Conservation (phyloP, 225 moss, liverwort and hornwort species). For the Anthoceros angustus region DNA sequence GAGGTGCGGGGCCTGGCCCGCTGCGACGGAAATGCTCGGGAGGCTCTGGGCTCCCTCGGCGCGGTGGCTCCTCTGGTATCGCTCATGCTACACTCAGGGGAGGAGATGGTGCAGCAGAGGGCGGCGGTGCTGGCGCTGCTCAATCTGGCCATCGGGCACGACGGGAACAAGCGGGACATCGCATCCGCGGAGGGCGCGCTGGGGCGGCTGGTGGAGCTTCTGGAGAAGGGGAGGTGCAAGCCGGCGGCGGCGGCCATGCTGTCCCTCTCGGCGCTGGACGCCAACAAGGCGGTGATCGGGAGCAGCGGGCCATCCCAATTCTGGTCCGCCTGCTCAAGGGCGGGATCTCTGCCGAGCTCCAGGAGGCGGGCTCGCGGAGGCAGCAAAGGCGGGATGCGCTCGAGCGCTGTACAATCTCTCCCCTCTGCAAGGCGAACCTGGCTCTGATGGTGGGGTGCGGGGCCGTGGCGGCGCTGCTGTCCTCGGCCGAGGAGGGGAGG, state of each 20-base stretch:
- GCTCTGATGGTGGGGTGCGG: constrained; percentile 16
- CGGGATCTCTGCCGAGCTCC: neutral
- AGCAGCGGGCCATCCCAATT: constrained; percentile 11
- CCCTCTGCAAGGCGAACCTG: constrained; percentile 19
- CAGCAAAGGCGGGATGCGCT: constrained; percentile 15
- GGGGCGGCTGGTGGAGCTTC: neutral
- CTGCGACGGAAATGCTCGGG: neutral
- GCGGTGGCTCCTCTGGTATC: neutral
- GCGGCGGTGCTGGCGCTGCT: constrained; percentile 1
- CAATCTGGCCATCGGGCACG: constrained; percentile 1
- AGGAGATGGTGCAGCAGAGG: neutral
- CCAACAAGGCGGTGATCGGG: constrained; percentile 32
- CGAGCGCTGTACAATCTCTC: constrained; percentile 37
- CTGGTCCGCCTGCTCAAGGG: constrained; percentile 8
- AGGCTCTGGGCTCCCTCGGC: neutral
- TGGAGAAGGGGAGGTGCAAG: constrained; percentile 1
- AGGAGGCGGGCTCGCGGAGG: neutral
- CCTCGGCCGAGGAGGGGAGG: neutral
- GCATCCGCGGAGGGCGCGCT: constrained; percentile 1
- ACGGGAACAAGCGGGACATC: constrained; percentile 1
- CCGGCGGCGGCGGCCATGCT: constrained; percentile 5
- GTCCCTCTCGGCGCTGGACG: constrained; percentile 24
- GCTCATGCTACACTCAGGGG: neutral
- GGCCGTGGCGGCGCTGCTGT: constrained; percentile 4
- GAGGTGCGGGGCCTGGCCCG: neutral